phyloP scores from a whole-genome alignment of 176 grass and related monocot species.

The Oryza officinalis region DNA sequence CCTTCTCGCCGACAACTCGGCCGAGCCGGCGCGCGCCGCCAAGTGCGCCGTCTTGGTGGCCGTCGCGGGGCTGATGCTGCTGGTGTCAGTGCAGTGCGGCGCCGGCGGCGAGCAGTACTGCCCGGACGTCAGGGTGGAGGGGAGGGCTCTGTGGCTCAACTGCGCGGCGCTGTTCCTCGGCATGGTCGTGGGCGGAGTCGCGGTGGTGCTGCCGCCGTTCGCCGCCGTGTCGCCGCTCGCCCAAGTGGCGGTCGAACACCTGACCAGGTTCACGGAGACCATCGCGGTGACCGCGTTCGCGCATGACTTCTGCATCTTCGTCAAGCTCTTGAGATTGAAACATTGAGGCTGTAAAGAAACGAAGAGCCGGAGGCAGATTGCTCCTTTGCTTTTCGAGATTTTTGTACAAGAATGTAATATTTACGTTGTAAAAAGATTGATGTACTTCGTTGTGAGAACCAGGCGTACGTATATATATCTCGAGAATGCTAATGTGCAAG shows the following conservation, averaged over 20 bases:
- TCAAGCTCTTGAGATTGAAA: background rate
- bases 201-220: background rate
- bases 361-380: background rate
- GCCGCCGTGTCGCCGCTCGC: background rate
- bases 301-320: background rate
- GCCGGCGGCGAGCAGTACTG: background rate
- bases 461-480: too few species aligned
- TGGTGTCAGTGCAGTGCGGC: background rate
- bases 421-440: background rate
- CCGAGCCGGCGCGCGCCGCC: slow-evolving; percentile 1
- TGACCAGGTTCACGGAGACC: background rate
- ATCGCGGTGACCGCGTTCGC: slow-evolving; percentile 23
- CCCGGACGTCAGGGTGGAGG: background rate
- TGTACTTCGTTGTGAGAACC: background rate
- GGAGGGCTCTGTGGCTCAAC: slow-evolving; percentile 34
- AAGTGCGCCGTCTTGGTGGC: slow-evolving; percentile 21
- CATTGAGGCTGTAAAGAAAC: background rate
- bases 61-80: slow-evolving; percentile 16
- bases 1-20: background rate
- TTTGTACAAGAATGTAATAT: background rate
- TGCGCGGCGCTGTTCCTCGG: slow-evolving; percentile 29
- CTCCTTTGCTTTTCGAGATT: background rate
- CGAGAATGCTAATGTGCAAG: too few species aligned
- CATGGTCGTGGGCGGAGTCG: background rate
- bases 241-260: slow-evolving; percentile 14